phyloP scores from a whole-genome alignment of 305 asterid genomes.

The Striga hermonthica region DNA sequence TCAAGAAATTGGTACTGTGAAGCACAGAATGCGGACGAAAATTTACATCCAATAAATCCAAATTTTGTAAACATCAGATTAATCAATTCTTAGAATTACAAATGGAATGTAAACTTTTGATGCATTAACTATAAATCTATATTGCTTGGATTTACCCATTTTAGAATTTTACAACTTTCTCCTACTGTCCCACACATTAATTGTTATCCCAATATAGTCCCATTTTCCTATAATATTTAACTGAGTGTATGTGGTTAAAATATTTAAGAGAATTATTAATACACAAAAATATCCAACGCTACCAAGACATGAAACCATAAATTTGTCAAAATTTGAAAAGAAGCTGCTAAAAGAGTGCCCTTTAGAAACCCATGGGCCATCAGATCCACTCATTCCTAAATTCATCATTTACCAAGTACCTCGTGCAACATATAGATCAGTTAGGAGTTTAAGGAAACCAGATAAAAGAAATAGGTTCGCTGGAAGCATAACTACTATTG shows the following conservation, averaged over 20 bases:
- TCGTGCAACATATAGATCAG: slow-evolving; percentile 2
- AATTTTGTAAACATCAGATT: slow-evolving; percentile 1
- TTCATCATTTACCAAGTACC: background rate
- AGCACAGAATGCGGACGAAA: background rate
- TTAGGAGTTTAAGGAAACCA: background rate
- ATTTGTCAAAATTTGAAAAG: background rate
- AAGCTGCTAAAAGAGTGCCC: background rate
- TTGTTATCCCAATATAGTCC: background rate
- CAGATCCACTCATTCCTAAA: background rate
- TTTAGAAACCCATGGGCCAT: background rate
- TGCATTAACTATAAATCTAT: background rate
- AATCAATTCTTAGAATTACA: background rate
- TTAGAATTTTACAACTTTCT: background rate
- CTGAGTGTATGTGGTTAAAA: background rate
- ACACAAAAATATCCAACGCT: background rate
- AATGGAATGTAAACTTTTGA: too few relatives aligned
- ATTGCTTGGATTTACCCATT: slow-evolving; percentile 2
- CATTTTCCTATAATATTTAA: background rate
- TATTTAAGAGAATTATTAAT: background rate
- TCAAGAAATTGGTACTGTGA: background rate
- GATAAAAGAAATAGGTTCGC: slow-evolving; percentile 6
- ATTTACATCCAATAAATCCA: background rate
- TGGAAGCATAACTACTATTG: background rate
- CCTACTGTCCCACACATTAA: background rate
- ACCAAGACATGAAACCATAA: slow-evolving; percentile 9